Evolutionary conservation across 108 stramenopile species (phyloP).

Genomic region (Parietichytrium sp.): DNA sequence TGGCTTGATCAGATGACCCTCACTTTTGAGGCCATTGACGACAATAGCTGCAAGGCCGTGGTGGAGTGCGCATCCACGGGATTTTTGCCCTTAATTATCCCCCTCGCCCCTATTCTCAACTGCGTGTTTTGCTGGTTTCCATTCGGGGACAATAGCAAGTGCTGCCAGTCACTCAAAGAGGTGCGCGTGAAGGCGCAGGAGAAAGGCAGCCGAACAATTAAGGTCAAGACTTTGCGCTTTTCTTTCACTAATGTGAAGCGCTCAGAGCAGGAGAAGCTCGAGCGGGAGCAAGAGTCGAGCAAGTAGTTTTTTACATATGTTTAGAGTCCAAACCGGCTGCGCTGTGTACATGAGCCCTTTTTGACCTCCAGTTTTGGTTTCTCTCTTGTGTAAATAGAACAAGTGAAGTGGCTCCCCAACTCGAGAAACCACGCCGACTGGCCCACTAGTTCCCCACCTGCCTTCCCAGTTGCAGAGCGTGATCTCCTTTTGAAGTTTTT

Average conservation of each 20-base stretch:
- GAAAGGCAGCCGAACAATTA: background rate
- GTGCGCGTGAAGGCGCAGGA: background rate
- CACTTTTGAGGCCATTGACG: background rate
- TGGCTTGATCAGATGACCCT: slow-evolving; percentile 20
- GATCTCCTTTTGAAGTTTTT: too few species aligned
- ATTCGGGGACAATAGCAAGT: slow-evolving; percentile 30
- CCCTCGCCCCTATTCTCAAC: slow-evolving; percentile 25
- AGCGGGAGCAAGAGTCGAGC: too few species aligned
- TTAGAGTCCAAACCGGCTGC: too few species aligned
- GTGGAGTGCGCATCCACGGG: background rate
- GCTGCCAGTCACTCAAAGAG: background rate
- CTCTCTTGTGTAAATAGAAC: too few species aligned
- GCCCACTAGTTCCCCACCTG: too few species aligned
- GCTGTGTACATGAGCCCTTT: too few species aligned
- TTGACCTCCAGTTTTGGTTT: too few species aligned
- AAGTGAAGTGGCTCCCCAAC: too few species aligned
- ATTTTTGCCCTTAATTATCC: background rate
- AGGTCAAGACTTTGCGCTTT: background rate
- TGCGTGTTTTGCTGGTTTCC: background rate
- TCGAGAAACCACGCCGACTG: too few species aligned
- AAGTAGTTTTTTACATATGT: too few species aligned
- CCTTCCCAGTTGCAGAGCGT: too few species aligned
- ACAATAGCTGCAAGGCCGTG: background rate
- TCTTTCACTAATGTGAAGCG: background rate
- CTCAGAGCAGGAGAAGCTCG: too few species aligned